Evolutionary conservation across 2,329 filamentous ascomycete genomes (phyloP).

Genomic region (Sclerotinia borealis): DNA sequence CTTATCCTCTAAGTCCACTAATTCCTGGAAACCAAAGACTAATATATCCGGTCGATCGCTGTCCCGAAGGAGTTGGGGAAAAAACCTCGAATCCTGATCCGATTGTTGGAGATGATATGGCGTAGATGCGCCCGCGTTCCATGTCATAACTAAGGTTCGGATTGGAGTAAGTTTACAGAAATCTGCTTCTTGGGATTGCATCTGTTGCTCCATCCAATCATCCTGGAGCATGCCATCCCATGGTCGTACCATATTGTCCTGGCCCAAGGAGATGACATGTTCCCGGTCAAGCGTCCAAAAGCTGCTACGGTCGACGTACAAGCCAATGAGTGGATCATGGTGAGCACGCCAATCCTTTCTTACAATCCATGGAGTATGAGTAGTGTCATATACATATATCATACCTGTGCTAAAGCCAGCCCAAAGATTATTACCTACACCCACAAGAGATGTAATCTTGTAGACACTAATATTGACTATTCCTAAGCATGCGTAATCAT

Average conservation of each 20-base stretch:
- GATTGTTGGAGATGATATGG: constrained; percentile 71
- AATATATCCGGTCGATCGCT: constrained; percentile 80
- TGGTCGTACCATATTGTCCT: constrained; percentile 73
- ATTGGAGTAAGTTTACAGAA: constrained; percentile 85
- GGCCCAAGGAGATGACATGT: constrained; percentile 81
- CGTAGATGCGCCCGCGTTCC: constrained; percentile 97
- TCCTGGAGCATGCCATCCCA: constrained; percentile 95
- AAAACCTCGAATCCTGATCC: constrained; percentile 66
- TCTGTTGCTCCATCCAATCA: constrained; percentile 86
- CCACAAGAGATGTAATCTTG: constrained; percentile 84
- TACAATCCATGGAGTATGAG: constrained; percentile 74
- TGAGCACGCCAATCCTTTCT: constrained; percentile 96
- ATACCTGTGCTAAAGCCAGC: constrained; percentile 91
- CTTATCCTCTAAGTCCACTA: constrained; percentile 98
- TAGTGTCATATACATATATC: constrained; percentile 87
- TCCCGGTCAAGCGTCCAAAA: constrained; percentile 79
- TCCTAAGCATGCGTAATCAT: constrained; percentile 70
- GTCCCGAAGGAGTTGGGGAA: constrained; percentile 71
- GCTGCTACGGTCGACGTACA: constrained; percentile 73
- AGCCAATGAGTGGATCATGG: constrained; percentile 64
- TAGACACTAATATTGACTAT: constrained; percentile 84
- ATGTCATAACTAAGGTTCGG: constrained; percentile 76
- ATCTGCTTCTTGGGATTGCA: constrained; percentile 76
- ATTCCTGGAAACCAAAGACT: constrained; percentile 94
- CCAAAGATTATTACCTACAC: constrained; percentile 81